Conservation (phyloP, 176 grass and related monocot genomes). For the Zea luxurians region DNA sequence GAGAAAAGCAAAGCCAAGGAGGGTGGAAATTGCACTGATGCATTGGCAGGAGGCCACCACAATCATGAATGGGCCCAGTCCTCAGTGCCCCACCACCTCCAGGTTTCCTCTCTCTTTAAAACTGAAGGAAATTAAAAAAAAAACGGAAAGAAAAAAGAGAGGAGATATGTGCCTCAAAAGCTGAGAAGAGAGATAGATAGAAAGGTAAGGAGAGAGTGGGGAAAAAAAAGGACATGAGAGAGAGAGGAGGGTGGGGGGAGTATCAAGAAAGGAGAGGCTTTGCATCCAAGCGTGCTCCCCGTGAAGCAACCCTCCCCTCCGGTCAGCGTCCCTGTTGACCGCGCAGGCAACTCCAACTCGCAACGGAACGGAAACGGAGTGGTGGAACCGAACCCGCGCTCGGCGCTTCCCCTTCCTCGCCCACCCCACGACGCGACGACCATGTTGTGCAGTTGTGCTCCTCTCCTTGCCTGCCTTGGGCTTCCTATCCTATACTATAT, state of each 20-base stretch:
- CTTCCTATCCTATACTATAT: conserved; percentile 24
- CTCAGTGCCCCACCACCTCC: conserved; percentile 30
- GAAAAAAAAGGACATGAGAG: neutral
- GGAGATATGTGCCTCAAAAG: conserved; percentile 1
- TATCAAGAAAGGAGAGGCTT: conserved; percentile 59
- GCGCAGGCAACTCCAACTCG: too few species aligned
- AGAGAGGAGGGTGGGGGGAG: conserved; percentile 18
- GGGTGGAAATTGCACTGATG: conserved; percentile 15
- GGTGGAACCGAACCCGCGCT: too few species aligned
- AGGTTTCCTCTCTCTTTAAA: neutral
- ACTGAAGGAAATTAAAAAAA: neutral
- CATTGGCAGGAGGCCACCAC: neutral
- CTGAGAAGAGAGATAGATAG: too few species aligned
- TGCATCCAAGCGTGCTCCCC: conserved; percentile 57
- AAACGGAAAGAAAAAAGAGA: neutral
- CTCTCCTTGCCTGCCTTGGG: neutral
- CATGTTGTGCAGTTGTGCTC: neutral
- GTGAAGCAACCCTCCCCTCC: conserved; percentile 37
- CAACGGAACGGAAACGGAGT: too few species aligned
- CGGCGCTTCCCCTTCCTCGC: too few species aligned
- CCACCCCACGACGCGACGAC: neutral
- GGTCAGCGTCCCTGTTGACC: conserved; percentile 60
- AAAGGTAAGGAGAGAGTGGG: neutral
- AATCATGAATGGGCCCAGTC: conserved; percentile 39
- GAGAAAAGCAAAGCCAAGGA: conserved; percentile 32